phyloP scores from a whole-genome alignment of 1,284 basidiomycete species.

The Sporisorium iseilematis-ciliati region DNA sequence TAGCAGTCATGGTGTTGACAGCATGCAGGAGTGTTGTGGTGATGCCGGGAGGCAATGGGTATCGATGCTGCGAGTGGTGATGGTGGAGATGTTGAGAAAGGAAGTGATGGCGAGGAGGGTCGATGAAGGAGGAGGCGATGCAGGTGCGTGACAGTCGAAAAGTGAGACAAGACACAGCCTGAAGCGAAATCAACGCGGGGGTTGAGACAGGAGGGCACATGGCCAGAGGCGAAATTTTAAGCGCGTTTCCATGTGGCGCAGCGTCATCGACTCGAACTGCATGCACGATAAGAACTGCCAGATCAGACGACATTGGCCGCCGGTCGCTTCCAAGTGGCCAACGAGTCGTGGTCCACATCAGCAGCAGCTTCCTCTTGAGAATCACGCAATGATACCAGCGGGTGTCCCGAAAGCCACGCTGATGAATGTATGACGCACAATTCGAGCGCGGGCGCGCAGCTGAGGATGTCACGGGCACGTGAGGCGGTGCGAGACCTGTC shows the following conservation, averaged over 20 bases:
- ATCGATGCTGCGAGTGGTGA: neutral
- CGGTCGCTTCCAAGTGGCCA: neutral
- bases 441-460: neutral
- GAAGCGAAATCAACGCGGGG: neutral
- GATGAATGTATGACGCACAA: neutral
- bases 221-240: no score
- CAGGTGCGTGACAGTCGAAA: no score
- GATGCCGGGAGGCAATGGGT: neutral
- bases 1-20: constrained; percentile 16
- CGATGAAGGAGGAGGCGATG: no score
- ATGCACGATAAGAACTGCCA: neutral
- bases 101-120: neutral
- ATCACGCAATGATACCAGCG: no score
- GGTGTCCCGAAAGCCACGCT: no score
- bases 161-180: neutral
- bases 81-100: no score
- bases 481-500: constrained; percentile 1
- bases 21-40: neutral
- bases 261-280: constrained; percentile 2
- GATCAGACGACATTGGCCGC: neutral
- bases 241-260: neutral
- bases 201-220: neutral
- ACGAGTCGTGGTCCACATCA: neutral
- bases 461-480: neutral
- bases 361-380: no score